phyloP scores from a whole-genome alignment of 768 basidiomycete species.

The Leccinum broughii region DNA sequence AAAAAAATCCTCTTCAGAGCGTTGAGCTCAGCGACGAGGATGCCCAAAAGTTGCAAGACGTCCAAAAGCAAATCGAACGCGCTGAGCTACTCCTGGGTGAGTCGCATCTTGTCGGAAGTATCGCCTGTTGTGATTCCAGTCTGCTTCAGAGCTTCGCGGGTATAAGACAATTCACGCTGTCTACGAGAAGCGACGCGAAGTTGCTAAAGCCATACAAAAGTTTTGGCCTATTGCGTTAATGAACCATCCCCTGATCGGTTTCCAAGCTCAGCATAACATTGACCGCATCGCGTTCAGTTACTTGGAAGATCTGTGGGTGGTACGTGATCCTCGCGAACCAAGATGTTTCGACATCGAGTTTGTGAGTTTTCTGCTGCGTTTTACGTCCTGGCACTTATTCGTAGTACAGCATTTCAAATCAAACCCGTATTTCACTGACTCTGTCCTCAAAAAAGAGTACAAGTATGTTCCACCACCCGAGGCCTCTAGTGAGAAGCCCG shows the following conservation, averaged over 20 bases:
- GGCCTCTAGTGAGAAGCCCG: conserved; percentile 56
- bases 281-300: conserved; percentile 84
- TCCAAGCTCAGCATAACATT: conserved; percentile 67
- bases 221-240: conserved; percentile 88
- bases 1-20: conserved; percentile 65
- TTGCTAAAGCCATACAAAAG: conserved; percentile 65
- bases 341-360: conserved; percentile 87
- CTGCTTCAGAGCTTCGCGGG: conserved; percentile 58
- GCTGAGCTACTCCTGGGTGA: conserved; percentile 72
- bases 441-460: conserved; percentile 79
- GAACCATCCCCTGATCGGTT: conserved; percentile 63
- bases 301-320: conserved; percentile 84
- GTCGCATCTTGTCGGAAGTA: conserved; percentile 26
- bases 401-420: conserved; percentile 71
- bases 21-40: conserved; percentile 74
- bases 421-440: conserved; percentile 80
- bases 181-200: conserved; percentile 69
- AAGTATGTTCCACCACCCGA: conserved; percentile 61
- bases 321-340: conserved; percentile 69
- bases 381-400: conserved; percentile 6
- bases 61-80: conserved; percentile 70
- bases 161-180: conserved; percentile 57
- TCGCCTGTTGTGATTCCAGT: conserved; percentile 11
- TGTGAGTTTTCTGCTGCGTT: conserved; percentile 50
- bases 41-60: conserved; percentile 61